phyloP scores from a whole-genome alignment of 2,329 filamentous ascomycete species.

The Exserohilum turcica region DNA sequence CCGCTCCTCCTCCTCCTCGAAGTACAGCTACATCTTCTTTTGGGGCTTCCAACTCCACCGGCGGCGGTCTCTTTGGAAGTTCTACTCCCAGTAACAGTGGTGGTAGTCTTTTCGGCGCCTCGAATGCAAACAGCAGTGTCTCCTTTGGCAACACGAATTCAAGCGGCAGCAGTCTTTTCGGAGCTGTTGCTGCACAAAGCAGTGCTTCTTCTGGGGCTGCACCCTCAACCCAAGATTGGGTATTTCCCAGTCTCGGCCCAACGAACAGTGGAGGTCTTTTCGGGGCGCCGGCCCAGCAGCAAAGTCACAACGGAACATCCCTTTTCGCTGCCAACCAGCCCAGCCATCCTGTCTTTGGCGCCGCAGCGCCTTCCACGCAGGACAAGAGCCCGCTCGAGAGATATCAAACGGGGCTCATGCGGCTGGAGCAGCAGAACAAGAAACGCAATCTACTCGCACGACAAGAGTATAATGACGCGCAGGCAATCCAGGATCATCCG shows the following conservation, averaged over 20 bases:
- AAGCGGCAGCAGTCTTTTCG: background rate
- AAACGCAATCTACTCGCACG: background rate
- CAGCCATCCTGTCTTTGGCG: background rate
- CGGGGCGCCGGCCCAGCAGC: background rate
- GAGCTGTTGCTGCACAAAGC: too few species aligned
- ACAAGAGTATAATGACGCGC: background rate
- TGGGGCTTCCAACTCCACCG: background rate
- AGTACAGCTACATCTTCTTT: too few species aligned
- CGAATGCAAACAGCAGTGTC: background rate
- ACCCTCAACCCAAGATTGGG: background rate
- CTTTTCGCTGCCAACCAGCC: background rate
- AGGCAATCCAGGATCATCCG: too few species aligned
- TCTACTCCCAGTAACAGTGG: background rate
- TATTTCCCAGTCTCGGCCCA: background rate
- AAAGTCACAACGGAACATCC: background rate
- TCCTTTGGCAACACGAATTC: background rate
- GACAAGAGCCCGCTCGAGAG: constrained; percentile 63
- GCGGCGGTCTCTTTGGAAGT: background rate
- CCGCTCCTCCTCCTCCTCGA: too few species aligned
- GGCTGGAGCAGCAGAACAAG: constrained; percentile 77
- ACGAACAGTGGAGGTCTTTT: background rate
- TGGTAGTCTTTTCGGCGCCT: background rate
- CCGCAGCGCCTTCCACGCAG: background rate
- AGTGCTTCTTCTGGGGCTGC: background rate
- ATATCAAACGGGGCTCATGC: constrained; percentile 84